Evolutionary conservation across 2,329 filamentous ascomycete genomes (phyloP).

Genomic region (Paraconiothyrium brasiliense): DNA sequence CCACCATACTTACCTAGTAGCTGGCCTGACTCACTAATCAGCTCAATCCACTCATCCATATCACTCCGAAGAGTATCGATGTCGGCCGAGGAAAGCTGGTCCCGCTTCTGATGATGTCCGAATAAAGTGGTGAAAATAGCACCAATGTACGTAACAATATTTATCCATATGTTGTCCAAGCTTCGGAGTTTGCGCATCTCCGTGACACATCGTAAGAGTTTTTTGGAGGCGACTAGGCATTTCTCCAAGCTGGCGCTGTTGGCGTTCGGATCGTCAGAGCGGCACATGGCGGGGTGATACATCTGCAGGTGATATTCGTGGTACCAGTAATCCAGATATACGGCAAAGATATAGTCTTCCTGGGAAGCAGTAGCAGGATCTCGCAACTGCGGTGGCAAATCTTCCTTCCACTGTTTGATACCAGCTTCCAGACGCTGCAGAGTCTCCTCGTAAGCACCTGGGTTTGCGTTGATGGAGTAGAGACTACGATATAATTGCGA

Average conservation of each 20-base stretch:
- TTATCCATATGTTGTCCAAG: constrained; percentile 82
- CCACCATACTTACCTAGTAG: constrained; percentile 68
- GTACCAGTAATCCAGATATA: constrained; percentile 61
- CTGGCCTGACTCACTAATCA: constrained; percentile 72
- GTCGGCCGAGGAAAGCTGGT: constrained; percentile 66
- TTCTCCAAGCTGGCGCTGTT: constrained; percentile 64
- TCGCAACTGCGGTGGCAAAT: constrained; percentile 69
- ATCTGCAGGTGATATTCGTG: constrained; percentile 61
- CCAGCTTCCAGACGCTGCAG: constrained; percentile 73
- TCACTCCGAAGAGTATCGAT: constrained; percentile 69
- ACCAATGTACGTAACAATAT: constrained; percentile 74
- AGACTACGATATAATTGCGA: constrained; percentile 79
- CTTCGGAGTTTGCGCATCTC: constrained; percentile 71
- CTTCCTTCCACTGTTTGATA: constrained; percentile 69
- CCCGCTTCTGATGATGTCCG: constrained; percentile 72
- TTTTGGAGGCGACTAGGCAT: constrained; percentile 71
- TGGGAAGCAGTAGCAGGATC: constrained; percentile 56
- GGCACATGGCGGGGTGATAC: constrained; percentile 63
- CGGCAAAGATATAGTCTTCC: constrained; percentile 59
- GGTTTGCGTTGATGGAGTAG: constrained; percentile 73
- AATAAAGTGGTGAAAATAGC: constrained; percentile 79
- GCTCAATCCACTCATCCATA: constrained; percentile 74
- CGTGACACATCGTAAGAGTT: constrained; percentile 69
- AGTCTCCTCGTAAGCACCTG: constrained; percentile 69
- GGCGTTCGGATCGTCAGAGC: constrained; percentile 65